These are phyloP conservation scores for Colletotrichum graminicola DNA, from an alignment of 2,329 filamentous ascomycete species.

Conservation along the genomic window DNA sequence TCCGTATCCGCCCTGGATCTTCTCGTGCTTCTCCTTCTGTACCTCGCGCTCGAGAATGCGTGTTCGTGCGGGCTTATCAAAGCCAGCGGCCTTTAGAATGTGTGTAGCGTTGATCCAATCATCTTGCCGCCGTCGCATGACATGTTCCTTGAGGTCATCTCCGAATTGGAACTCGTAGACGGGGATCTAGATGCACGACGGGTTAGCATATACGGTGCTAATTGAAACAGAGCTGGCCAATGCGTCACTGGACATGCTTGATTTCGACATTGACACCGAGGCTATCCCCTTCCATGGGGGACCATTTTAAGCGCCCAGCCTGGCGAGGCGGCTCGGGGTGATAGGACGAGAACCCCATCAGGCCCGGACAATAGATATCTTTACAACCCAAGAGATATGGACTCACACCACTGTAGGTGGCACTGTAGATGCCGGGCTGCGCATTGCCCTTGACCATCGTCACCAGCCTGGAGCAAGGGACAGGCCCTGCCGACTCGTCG, in stretches of 20 bases:
- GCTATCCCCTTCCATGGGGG: slow-evolving; percentile 19
- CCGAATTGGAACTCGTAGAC: slow-evolving; percentile 95
- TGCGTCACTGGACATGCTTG: not conserved
- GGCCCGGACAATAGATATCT: not conserved
- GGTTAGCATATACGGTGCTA: slow-evolving; percentile 6
- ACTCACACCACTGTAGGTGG: slow-evolving; percentile 77
- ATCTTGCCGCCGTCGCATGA: slow-evolving; percentile 93
- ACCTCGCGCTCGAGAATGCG: slow-evolving; percentile 96
- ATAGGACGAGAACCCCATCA: not conserved
- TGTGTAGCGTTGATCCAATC: slow-evolving; percentile 99
- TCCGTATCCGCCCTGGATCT: slow-evolving; percentile 97
- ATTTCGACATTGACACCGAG: slow-evolving; percentile 27
- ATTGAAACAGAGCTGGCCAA: not conserved
- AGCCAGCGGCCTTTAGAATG: slow-evolving; percentile 95
- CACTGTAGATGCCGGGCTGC: slow-evolving; percentile 71
- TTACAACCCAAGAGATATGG: slow-evolving; percentile 29
- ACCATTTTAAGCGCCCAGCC: slow-evolving; percentile 5
- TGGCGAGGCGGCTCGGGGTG: not conserved
- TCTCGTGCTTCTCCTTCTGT: slow-evolving; percentile 95
- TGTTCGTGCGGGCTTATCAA: slow-evolving; percentile 95
- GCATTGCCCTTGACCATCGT: slow-evolving; percentile 62
- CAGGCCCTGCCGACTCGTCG: slow-evolving; percentile 30
- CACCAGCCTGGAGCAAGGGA: slow-evolving; percentile 37
- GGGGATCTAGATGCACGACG: slow-evolving; percentile 73
- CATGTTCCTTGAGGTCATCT: slow-evolving; percentile 82